phyloP scores from a whole-genome alignment of 805 yeast genomes.

The Myxozyma vanderwaltii region DNA sequence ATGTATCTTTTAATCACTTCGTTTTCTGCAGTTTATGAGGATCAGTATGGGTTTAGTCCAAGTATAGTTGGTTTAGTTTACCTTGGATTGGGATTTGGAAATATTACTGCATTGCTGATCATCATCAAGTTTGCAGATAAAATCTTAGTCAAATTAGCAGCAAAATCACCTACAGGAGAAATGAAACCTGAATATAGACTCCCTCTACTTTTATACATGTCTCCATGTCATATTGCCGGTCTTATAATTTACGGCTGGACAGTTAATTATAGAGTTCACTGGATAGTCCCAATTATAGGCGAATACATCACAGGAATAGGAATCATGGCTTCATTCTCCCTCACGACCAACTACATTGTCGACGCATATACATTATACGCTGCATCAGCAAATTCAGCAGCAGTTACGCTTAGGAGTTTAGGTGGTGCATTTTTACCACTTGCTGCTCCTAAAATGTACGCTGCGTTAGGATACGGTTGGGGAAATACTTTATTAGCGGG shows the following conservation, averaged over 20 bases:
- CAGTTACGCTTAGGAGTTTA: constrained; percentile 73
- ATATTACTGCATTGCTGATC: constrained; percentile 55
- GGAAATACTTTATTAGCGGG: constrained; percentile 71
- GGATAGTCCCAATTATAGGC: constrained; percentile 68
- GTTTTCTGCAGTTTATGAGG: constrained; percentile 66
- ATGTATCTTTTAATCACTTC: constrained; percentile 69
- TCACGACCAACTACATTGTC: constrained; percentile 64
- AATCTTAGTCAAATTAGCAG: constrained; percentile 46
- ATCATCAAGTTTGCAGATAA: constrained; percentile 56
- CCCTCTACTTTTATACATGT: constrained; percentile 54
- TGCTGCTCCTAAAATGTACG: constrained; percentile 82
- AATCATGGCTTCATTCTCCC: constrained; percentile 64
- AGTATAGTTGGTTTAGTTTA: constrained; percentile 77
- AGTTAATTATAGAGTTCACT: constrained; percentile 55
- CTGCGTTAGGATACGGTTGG: constrained; percentile 72
- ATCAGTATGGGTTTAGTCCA: constrained; percentile 57
- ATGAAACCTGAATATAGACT: constrained; percentile 63
- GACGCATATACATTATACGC: constrained; percentile 69
- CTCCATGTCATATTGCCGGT: constrained; percentile 59
- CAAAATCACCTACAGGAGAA: constrained; percentile 54
- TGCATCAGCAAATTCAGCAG: constrained; percentile 76
- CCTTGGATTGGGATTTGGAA: constrained; percentile 73
- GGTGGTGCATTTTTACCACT: constrained; percentile 77
- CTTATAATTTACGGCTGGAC: constrained; percentile 73
- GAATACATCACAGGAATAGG: constrained; percentile 61